Evolutionary conservation across 2,329 filamentous ascomycete species (phyloP).

Genomic region (Colletotrichum tropicicola): DNA sequence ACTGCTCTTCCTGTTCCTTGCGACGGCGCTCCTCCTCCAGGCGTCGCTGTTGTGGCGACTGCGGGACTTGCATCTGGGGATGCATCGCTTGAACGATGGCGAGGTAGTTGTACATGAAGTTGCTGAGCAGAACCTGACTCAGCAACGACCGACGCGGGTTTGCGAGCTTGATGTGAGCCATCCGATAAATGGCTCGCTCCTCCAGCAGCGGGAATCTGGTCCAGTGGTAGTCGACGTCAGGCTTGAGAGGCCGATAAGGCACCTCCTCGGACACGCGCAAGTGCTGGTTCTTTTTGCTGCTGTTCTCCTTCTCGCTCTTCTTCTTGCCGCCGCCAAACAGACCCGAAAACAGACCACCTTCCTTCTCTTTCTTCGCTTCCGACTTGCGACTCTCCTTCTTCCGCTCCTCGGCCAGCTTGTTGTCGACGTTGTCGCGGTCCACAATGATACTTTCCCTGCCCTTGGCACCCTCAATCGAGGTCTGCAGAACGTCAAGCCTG

Average conservation of each 20-base stretch:
- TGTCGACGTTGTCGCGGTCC: conserved; percentile 78
- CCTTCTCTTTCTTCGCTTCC: conserved; percentile 89
- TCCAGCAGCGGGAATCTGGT: conserved; percentile 94
- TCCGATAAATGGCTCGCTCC: conserved; percentile 95
- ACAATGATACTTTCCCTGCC: conserved; percentile 86
- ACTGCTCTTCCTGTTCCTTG: conserved; percentile 58
- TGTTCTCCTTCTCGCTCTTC: conserved; percentile 79
- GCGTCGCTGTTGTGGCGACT: conserved; percentile 77
- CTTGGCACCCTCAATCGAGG: conserved; percentile 79
- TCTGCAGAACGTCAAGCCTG: conserved; percentile 86
- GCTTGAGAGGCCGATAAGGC: conserved; percentile 74
- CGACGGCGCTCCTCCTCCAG: conserved; percentile 64
- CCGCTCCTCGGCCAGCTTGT: conserved; percentile 80
- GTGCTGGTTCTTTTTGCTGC: conserved; percentile 77
- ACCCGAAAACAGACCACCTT: conserved; percentile 90
- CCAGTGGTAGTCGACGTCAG: conserved; percentile 96
- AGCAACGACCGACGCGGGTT: conserved; percentile 92
- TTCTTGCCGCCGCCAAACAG: conserved; percentile 93
- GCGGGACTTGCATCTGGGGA: conserved; percentile 91
- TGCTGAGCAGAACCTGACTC: conserved; percentile 95
- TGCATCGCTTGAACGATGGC: conserved; percentile 99
- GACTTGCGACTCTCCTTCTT: conserved; percentile 85
- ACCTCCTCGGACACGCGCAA: conserved; percentile 84
- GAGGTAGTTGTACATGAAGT: conserved; percentile 99
- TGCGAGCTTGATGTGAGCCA: conserved; percentile 99